Evolutionary conservation across 2,329 filamentous ascomycete genomes (phyloP).

Genomic region (Rutstroemia sp.): DNA sequence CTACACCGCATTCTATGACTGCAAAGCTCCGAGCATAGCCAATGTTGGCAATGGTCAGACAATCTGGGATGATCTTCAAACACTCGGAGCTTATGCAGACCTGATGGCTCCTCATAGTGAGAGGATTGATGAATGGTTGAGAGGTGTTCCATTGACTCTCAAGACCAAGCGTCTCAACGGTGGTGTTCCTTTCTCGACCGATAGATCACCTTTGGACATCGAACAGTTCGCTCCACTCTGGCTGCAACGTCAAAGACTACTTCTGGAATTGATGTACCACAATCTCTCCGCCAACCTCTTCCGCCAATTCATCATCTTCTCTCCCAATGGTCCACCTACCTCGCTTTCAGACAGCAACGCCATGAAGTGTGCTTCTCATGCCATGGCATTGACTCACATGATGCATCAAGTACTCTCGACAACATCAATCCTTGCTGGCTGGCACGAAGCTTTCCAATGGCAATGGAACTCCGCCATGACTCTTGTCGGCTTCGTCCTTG

Average conservation of each 20-base stretch:
- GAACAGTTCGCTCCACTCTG: slow-evolving; percentile 34
- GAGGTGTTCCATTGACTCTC: slow-evolving; percentile 32
- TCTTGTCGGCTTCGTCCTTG: slow-evolving; percentile 35
- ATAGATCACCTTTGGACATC: slow-evolving; percentile 29
- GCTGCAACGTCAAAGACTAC: slow-evolving; percentile 36
- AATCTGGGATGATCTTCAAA: slow-evolving; percentile 28
- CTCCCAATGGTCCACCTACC: slow-evolving; percentile 9
- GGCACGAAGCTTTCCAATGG: slow-evolving; percentile 35
- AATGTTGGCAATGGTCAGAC: slow-evolving; percentile 15
- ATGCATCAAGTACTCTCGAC: slow-evolving; percentile 31
- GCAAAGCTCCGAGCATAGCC: slow-evolving; percentile 21
- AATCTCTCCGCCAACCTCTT: slow-evolving; percentile 33
- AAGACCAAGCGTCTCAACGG: slow-evolving; percentile 30
- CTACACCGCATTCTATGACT: slow-evolving; percentile 28
- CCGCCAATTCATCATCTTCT: slow-evolving; percentile 35
- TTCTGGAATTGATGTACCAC: slow-evolving; percentile 38
- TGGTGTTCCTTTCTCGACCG: slow-evolving; percentile 32
- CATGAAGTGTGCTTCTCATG: slow-evolving; percentile 28
- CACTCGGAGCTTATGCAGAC: slow-evolving; percentile 25
- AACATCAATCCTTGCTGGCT: slow-evolving; percentile 32
- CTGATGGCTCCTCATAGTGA: slow-evolving; percentile 23
- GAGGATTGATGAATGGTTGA: slow-evolving; percentile 28
- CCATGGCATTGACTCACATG: slow-evolving; percentile 33
- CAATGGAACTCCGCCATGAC: slow-evolving; percentile 37
- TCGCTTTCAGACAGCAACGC: slow-evolving; percentile 26